Evolutionary conservation across 176 grass and related monocot species (phyloP).

Genomic region (Ensete ventricosum): DNA sequence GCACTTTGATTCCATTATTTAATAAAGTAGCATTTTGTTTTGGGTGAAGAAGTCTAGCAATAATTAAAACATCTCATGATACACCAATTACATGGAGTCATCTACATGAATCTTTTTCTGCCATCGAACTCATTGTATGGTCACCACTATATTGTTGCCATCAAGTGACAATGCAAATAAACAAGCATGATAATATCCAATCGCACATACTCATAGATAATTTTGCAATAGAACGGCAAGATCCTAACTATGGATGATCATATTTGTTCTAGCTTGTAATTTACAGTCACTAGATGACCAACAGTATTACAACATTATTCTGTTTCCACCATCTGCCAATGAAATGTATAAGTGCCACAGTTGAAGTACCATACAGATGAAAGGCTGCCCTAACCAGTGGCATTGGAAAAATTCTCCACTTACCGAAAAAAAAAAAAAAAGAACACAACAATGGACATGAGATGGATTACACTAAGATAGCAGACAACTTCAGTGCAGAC

Average conservation of each 20-base stretch:
- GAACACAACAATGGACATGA: neutral
- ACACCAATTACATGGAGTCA: too few relatives aligned
- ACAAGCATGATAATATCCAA: neutral
- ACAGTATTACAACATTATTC: neutral
- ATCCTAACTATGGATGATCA: too few relatives aligned
- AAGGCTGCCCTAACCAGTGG: neutral
- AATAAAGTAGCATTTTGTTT: neutral
- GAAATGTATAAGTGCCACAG: neutral
- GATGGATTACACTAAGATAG: slow-evolving; percentile 1
- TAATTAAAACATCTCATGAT: too few relatives aligned
- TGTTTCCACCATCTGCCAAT: neutral
- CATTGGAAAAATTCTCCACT: neutral
- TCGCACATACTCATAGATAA: neutral
- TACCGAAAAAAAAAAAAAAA: neutral
- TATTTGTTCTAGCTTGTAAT: too few relatives aligned
- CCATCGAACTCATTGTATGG: too few relatives aligned
- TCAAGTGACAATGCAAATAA: neutral
- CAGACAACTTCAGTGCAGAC: neutral
- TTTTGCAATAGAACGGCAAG: too few relatives aligned
- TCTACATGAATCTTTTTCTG: too few relatives aligned
- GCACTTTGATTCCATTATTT: neutral
- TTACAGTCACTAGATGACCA: neutral
- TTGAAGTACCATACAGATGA: neutral
- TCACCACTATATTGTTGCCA: neutral
- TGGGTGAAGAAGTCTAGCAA: neutral